Evolutionary conservation across 208 protist species (phyloP).

Genomic region (Crithidia sp.): DNA sequence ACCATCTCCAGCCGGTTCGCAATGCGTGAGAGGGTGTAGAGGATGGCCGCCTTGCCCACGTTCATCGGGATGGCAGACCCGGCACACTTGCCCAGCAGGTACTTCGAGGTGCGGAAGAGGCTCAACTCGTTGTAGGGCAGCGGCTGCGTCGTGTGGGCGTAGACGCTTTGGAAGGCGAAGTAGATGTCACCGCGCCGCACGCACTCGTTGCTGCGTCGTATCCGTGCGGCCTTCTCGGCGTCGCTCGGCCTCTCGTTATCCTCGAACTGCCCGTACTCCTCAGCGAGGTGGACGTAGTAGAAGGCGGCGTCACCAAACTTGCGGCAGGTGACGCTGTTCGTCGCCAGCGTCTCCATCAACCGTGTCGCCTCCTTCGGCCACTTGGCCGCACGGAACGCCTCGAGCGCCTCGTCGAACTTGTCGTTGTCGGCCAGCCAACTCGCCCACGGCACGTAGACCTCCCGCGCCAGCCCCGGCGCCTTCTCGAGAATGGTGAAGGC

Average conservation of each 20-base stretch:
- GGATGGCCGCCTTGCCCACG: slow-evolving; percentile 87
- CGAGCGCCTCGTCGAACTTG: slow-evolving; percentile 95
- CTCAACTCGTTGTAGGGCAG: slow-evolving; percentile 86
- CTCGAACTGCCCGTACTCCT: slow-evolving; percentile 78
- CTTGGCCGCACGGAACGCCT: slow-evolving; percentile 92
- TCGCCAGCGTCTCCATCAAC: slow-evolving; percentile 92
- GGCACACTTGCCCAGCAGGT: slow-evolving; percentile 74
- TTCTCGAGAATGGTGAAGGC: slow-evolving; percentile 91
- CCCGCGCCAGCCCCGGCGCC: slow-evolving; percentile 76
- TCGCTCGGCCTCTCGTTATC: slow-evolving; percentile 64
- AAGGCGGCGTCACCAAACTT: slow-evolving; percentile 92
- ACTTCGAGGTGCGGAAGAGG: slow-evolving; percentile 89
- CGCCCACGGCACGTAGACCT: slow-evolving; percentile 97
- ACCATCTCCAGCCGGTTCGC: slow-evolving; percentile 87
- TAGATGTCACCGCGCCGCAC: slow-evolving; percentile 90
- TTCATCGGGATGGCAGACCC: slow-evolving; percentile 79
- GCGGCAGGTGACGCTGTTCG: slow-evolving; percentile 93
- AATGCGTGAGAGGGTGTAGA: slow-evolving; percentile 89
- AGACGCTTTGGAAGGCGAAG: slow-evolving; percentile 91
- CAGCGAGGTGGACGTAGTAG: slow-evolving; percentile 92
- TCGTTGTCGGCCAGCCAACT: slow-evolving; percentile 96
- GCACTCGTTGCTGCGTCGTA: slow-evolving; percentile 82
- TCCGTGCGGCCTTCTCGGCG: slow-evolving; percentile 61
- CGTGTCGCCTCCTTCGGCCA: slow-evolving; percentile 88
- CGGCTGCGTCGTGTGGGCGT: slow-evolving; percentile 88